Base-by-base conservation (phyloP, 1,284 basidiomycete genomes). In the Waitea zeae region DNA sequence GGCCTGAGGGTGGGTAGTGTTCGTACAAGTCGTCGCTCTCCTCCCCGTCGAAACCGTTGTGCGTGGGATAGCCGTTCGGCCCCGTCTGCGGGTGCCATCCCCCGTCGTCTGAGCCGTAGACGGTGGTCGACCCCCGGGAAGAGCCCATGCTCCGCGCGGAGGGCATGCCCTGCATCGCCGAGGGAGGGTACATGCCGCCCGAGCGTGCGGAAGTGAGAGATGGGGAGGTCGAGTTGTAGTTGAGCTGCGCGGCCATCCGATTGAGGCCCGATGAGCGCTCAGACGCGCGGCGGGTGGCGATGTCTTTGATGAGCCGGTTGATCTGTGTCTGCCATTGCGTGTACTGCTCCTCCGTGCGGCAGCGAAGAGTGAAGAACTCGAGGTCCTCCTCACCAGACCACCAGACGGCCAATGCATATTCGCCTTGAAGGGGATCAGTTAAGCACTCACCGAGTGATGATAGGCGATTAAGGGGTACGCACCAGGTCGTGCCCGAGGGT, bases 341-440 rank as follows among this genome's bases (percentile, higher is more conserved):
- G 49, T 96, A 71, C 50, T 92, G 86, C 48, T 97, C 93, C 50
- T 97, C 89, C 17, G 79, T 79, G 36, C 86, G 73, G 54, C 93
- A 96, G 36, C 86, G 81, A 39, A 99, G 70, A 30, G 88, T 86
- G 56, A 99, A 97, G 46, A 75, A 92, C 51, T 98, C 95, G 33
- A 84, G 58, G 44, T 88, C 84, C 43, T 86, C 81, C 48, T 95
- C 90, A 6, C 88, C 88, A 47, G 82, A 75, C 90, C 90, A 95
- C 70, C 79, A 90, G 2, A 95, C 83, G 32, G 86, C 79, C 36
- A 96, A 63, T 7, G 73, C 70, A 46, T 78, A 76, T 31, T n/a
- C 22, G 22, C 52, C 56, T 58, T 33, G 14, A 3, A 2, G 17
- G 6, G 33, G n/a, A 24, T 34, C 38, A 39, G 39, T 34, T 37